Conservation (phyloP, 1,139 yeast species). For the Pichia cactophila region DNA sequence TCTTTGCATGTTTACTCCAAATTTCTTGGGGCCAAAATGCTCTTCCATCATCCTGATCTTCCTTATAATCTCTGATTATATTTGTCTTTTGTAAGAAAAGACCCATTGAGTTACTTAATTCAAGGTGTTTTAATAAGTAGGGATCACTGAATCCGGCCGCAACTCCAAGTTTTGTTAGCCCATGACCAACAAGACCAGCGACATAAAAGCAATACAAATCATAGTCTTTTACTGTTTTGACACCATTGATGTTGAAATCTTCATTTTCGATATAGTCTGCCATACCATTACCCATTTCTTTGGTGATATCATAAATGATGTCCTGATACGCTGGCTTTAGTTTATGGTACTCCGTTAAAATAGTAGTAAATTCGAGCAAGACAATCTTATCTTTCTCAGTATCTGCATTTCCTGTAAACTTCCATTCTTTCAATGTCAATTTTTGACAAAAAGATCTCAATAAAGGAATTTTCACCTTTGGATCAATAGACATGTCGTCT, state of each 20-base stretch:
- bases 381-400: conserved; percentile 78
- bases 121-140: conserved; percentile 42
- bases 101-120: conserved; percentile 82
- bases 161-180: conserved; percentile 74
- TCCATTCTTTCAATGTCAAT: conserved; percentile 64
- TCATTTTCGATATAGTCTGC: conserved; percentile 84
- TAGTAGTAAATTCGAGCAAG: conserved; percentile 62
- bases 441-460: conserved; percentile 62
- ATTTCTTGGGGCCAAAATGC: conserved; percentile 95
- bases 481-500: conserved; percentile 86
- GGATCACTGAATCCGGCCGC: conserved; percentile 58
- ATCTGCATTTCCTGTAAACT: conserved; percentile 66
- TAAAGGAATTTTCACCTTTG: conserved; percentile 64
- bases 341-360: conserved; percentile 64
- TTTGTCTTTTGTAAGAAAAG: conserved; percentile 90
- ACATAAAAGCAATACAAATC: conserved; percentile 93
- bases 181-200: conserved; percentile 97
- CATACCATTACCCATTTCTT: conserved; percentile 95
- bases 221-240: conserved; percentile 70
- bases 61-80: conserved; percentile 90
- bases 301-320: conserved; percentile 68
- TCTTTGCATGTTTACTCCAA: conserved; percentile 74
- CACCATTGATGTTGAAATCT: conserved; percentile 71
- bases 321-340: conserved; percentile 72
- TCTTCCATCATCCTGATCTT: conserved; percentile 86